Conservation (phyloP, 352 stramenopile genomes). For the Phytophthora constricta region DNA sequence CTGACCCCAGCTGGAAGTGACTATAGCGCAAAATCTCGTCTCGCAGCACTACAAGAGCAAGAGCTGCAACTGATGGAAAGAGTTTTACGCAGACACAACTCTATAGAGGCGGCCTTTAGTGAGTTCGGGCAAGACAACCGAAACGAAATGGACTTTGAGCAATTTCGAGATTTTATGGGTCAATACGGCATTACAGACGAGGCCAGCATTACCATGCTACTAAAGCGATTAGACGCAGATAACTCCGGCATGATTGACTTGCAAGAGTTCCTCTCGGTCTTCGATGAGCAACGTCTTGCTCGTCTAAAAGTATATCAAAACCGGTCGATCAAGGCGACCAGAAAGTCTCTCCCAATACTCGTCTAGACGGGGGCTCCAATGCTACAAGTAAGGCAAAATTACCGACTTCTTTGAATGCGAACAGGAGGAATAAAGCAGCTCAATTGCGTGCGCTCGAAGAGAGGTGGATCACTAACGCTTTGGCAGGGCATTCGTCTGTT, state of each 20-base stretch:
- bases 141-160: conserved; percentile 58
- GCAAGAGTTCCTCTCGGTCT: conserved; percentile 63
- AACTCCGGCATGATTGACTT: conserved; percentile 57
- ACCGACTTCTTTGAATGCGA: conserved; percentile 1
- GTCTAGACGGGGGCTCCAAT: background rate
- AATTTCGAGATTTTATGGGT: conserved; percentile 63
- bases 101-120: conserved; percentile 52
- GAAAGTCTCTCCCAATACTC: background rate
- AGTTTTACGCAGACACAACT: conserved; percentile 47
- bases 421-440: conserved; percentile 21
- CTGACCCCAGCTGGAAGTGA: conserved; percentile 22
- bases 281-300: conserved; percentile 44
- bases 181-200: conserved; percentile 64
- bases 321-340: background rate
- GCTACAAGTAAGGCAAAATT: background rate
- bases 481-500: conserved; percentile 40
- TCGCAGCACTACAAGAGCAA: conserved; percentile 48
- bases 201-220: conserved; percentile 48
- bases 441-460: conserved; percentile 48
- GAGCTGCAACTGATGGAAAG: conserved; percentile 61
- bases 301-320: conserved; percentile 19
- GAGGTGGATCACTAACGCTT: conserved; percentile 53
- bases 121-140: conserved; percentile 43
- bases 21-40: conserved; percentile 22
- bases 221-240: conserved; percentile 56